Conservation (phyloP, 495 filamentous ascomycete species). For the Cercophora sp. region DNA sequence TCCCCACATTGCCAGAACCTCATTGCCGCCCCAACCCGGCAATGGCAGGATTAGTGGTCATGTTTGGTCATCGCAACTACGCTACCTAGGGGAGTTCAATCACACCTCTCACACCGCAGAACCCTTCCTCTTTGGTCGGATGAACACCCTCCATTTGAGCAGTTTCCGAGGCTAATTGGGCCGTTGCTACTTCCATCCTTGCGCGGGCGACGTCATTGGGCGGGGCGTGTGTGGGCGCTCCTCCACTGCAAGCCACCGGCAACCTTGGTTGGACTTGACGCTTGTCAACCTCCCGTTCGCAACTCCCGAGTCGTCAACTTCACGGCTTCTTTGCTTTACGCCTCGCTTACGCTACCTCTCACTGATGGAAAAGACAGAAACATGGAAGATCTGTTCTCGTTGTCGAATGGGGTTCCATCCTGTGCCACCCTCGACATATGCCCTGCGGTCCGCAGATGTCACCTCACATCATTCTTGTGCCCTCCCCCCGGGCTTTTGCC, state of each 20-base stretch:
- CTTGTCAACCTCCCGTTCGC: neutral
- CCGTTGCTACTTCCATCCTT: neutral
- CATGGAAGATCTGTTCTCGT: neutral
- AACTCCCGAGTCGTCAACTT: neutral
- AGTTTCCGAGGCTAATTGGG: constrained; percentile 1
- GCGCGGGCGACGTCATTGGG: constrained; percentile 5
- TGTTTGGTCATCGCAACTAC: no score
- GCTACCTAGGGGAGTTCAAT: no score
- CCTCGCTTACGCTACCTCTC: neutral
- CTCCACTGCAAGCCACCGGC: no score
- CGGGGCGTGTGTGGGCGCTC: neutral
- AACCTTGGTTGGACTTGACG: neutral
- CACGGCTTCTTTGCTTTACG: no score
- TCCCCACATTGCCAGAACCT: neutral
- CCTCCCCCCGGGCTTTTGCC: neutral
- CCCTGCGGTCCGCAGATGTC: no score
- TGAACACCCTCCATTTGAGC: no score
- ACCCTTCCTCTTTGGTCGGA: no score
- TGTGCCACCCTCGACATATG: neutral
- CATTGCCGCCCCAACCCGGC: no score
- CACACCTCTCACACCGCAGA: neutral
- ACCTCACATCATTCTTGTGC: neutral
- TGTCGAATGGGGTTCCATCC: constrained; percentile 7
- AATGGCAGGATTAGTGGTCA: no score
- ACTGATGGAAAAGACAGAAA: neutral